Evolutionary conservation across 1,139 yeast species (phyloP), one percentile per base, ranked within the genome.

Genomic region (Pichia inconspicua): DNA sequence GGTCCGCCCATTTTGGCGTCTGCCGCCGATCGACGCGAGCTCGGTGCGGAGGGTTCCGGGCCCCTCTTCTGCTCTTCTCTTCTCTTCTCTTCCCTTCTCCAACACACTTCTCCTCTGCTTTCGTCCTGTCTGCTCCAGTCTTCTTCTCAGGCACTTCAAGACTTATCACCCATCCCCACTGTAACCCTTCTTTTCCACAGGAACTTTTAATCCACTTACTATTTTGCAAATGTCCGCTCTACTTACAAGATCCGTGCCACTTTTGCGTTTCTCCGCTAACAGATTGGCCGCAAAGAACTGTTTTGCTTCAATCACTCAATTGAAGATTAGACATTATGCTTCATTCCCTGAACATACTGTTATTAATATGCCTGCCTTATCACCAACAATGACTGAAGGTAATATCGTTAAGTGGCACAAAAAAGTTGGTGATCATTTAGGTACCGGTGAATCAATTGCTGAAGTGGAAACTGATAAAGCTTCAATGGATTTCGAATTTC

Each of bases 391-490:
- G 98, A 85, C 96, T 53, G 92, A 85, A 66, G 98, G 98, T 66
- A 84, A 81, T 66, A 74, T 92, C 57, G 92, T 90, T 44, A 74
- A 79, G 52, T 92, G 97, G 97, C 77, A 81, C 64, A 90, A 89
- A 73, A 71, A 78, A 47, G 88, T 82, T 46, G 98, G 98, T 63
- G 97, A 92, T 65, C 70, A 79, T 67, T 78, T 92, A 59, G 60
- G 75, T 28, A 94, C 97, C 30, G 97, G 98, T 68, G 97, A 90
- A 65, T 82, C 94, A 48, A 79, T 92, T 59, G 97, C 96, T 50
- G 98, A 92, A 70, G 84, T 92, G 57, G 98, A 92, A 73, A 92
- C 99, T 57, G 99, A 92, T 69, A 92, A 92, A 75, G 98, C 99
- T 50, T 84, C 90, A 56, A 92, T 92, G 96, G 99, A 94, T 71